Conservation (phyloP, 2,329 filamentous ascomycete genomes). For the Fusarium globosum region DNA sequence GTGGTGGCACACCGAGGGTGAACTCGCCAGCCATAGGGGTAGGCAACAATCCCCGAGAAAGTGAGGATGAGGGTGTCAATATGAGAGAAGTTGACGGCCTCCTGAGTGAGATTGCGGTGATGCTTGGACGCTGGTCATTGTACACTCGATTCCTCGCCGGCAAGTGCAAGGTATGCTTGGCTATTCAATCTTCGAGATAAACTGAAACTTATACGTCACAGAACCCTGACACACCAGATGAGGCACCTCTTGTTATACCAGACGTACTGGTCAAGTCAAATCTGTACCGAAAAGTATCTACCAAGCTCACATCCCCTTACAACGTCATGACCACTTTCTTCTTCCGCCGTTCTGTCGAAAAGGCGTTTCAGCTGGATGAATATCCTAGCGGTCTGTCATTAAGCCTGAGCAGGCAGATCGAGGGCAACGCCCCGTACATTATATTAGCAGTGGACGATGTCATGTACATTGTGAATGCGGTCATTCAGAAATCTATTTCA, state of each 20-base stretch:
- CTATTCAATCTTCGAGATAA: neutral
- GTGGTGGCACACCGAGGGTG: constrained; percentile 72
- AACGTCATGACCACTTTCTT: constrained; percentile 96
- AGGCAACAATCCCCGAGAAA: constrained; percentile 65
- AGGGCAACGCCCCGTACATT: constrained; percentile 87
- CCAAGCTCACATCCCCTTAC: constrained; percentile 82
- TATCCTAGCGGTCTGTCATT: constrained; percentile 82
- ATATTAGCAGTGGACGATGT: constrained; percentile 97
- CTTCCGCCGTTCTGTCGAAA: constrained; percentile 95
- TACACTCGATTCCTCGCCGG: constrained; percentile 89
- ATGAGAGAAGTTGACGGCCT: constrained; percentile 96
- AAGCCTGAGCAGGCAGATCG: constrained; percentile 76
- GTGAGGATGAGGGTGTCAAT: constrained; percentile 92
- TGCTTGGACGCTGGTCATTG: constrained; percentile 93
- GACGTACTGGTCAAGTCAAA: constrained; percentile 82
- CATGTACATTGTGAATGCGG: constrained; percentile 98
- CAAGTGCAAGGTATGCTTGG: constrained; percentile 77
- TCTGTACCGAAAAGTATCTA: constrained; percentile 80
- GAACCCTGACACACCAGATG: constrained; percentile 63
- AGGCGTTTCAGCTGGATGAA: constrained; percentile 97
- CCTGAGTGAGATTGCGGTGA: constrained; percentile 87
- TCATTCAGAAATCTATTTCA: constrained; percentile 85
- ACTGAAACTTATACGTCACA: constrained; percentile 47
- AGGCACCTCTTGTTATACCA: constrained; percentile 73
- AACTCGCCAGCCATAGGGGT: constrained; percentile 78